Base-by-base conservation (phyloP, 2,329 filamentous ascomycete genomes). In the Pseudogymnoascus sp. region DNA sequence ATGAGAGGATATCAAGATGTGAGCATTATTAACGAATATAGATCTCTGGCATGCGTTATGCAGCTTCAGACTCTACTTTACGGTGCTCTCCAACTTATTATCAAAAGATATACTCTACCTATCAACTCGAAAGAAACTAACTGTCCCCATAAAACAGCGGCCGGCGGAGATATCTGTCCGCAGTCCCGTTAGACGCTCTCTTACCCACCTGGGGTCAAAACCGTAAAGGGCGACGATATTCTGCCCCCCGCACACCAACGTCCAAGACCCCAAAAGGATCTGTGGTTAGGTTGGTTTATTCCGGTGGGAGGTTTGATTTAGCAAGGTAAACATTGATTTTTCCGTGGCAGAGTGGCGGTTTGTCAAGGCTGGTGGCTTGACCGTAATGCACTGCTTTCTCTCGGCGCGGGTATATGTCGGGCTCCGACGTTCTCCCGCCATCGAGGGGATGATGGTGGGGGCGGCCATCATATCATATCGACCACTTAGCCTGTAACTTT, bases 401-500 rank as follows among this genome's bases (percentile, higher is more conserved):
- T 9, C 25, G 13, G 25, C 3, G 13, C 42, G 42, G 42, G 42
- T 48, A 48, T 48, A n/a, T 48, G 42, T 48, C 42, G 42, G 42
- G 12, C 12, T 21, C 42, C 42, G 42, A 48, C 5, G 42, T 48
- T 48, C 42, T 48, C 12, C 42, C 42, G 40, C 40, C 40, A 45
- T 45, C 21, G 40, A 45, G 40, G 39, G 40, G 40, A 27, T 25
- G 21, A 5, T 45, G 21, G 40, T 45, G 40, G 40, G 42, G 42
- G 25, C 13, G 12, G 25, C 25, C 42, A 29, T 29, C 42, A 29
- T 48, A 25, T 48, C 25, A 48, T 48, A 1, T 48, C 29, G 42
- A 48, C 42, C 42, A 48, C 42, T 48, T 31, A 48, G 42, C 42
- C 42, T 48, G 42, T 48, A 48, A 48, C 42, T 48, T 48, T 48